Percentiles rank a stretch among this genome's conserved stretches.
Evolutionary conservation across 139 green algal species (phyloP).

Genomic region (Picochlorum sp.): DNA sequence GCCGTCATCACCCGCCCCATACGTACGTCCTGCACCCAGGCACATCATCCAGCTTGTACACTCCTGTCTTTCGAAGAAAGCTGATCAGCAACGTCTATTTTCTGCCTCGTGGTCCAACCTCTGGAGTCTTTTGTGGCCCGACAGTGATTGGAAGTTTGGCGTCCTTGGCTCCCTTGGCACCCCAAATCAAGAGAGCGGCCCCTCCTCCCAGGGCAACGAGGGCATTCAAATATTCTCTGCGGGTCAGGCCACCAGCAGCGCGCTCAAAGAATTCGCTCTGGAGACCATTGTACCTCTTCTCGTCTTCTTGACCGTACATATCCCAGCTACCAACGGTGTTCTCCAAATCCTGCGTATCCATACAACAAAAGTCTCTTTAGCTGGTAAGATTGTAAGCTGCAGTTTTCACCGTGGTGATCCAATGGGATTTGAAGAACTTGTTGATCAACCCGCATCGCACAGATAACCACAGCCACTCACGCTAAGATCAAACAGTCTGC

Average conservation of each 20-base stretch:
- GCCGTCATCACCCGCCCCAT: too few species aligned
- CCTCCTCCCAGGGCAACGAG: conserved; percentile 61
- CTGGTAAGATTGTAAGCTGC: too few species aligned
- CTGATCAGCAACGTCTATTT: too few species aligned
- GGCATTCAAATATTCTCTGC: conserved; percentile 72
- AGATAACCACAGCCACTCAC: too few species aligned
- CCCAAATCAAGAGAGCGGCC: conserved; percentile 51
- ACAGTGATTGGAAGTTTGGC: conserved; percentile 81
- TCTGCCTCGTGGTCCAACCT: conserved; percentile 16
- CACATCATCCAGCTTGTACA: too few species aligned
- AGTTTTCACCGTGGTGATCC: too few species aligned
- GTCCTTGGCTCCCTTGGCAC: conserved; percentile 57
- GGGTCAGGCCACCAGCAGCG: conserved; percentile 62
- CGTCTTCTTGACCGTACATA: conserved; percentile 80
- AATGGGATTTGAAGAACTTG: too few species aligned
- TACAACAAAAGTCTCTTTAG: conserved; percentile 34
- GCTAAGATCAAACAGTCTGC: conserved; percentile 76
- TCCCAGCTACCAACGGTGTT: conserved; percentile 89
- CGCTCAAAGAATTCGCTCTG: conserved; percentile 88
- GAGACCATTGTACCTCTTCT: conserved; percentile 68
- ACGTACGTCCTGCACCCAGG: too few species aligned
- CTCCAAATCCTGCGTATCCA: too few species aligned
- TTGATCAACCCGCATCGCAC: too few species aligned
- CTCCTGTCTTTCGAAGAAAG: too few species aligned
- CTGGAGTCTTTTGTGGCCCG: conserved; percentile 53